Evolutionary conservation across 345 rosid genomes (phyloP).

Genomic region (Euclidium syriacum): DNA sequence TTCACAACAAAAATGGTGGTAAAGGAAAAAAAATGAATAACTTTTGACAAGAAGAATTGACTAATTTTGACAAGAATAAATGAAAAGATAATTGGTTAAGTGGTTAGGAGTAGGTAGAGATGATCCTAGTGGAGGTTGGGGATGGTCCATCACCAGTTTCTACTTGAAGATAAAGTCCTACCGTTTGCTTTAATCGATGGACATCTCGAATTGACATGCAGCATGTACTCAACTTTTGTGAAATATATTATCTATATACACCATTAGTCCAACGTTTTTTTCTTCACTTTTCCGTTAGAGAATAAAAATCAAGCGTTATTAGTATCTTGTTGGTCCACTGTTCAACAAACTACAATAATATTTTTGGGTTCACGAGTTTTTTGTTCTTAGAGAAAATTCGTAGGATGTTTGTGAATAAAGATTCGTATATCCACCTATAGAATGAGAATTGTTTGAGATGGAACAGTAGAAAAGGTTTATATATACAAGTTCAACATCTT

Average conservation of each 20-base stretch:
- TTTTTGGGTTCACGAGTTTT: neutral
- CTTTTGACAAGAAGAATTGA: neutral
- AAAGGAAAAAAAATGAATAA: neutral
- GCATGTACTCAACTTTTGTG: constrained; percentile 4
- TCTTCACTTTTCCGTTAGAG: neutral
- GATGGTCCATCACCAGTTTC: constrained; percentile 27
- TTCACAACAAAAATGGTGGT: no score
- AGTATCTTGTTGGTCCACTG: neutral
- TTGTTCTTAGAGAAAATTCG: no score
- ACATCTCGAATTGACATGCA: constrained; percentile 1
- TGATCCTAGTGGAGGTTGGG: constrained; percentile 35
- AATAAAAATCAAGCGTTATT: neutral
- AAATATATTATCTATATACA: neutral
- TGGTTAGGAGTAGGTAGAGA: constrained; percentile 75
- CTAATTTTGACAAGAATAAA: neutral
- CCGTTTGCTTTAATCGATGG: constrained; percentile 27
- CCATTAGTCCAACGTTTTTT: neutral
- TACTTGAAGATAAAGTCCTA: constrained; percentile 15
- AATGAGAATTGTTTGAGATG: no score
- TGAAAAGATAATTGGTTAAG: constrained; percentile 21
- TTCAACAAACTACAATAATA: neutral
- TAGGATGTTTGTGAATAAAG: no score
- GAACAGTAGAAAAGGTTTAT: no score
- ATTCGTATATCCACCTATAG: no score
- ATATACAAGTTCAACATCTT: no score